Percentiles rank a stretch among this genome's conserved stretches.
Evolutionary conservation across 192 early-diverging fungal genomes (phyloP).

Genomic region (Chytriomyces hyalinus): DNA sequence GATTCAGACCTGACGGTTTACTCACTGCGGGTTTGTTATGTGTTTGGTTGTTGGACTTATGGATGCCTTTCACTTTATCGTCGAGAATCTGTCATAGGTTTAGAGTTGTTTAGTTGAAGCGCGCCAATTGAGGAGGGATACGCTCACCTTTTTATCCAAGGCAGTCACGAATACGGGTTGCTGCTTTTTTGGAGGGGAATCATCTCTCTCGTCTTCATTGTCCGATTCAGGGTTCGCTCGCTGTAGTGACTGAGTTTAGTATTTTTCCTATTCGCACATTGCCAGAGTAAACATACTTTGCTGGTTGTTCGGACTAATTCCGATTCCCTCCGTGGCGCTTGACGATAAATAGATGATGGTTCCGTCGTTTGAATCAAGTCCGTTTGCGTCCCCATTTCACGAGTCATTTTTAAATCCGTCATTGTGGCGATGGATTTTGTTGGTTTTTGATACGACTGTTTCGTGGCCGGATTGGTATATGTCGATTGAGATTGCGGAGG

Average conservation of each 20-base stretch:
- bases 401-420: neutral
- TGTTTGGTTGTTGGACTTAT: neutral
- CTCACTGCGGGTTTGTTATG: neutral
- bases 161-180: slow-evolving; percentile 2
- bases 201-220: neutral
- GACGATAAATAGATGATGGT: neutral
- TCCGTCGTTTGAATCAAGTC: neutral
- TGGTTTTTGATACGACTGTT: neutral
- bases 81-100: neutral
- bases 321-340: neutral
- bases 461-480: neutral
- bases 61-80: slow-evolving; percentile 18
- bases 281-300: neutral
- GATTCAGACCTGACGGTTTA: slow-evolving; percentile 5
- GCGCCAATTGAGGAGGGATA: neutral
- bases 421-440: neutral
- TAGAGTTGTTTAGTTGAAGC: neutral
- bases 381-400: neutral
- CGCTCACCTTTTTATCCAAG: slow-evolving; percentile 15
- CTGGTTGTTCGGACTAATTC: neutral
- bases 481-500: neutral
- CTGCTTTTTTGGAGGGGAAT: neutral
- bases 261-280: neutral
- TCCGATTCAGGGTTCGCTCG: neutral
- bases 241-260: neutral